Evolutionary conservation across 2,329 filamentous ascomycete species (phyloP).

Genomic region (Aureobasidium sp.): DNA sequence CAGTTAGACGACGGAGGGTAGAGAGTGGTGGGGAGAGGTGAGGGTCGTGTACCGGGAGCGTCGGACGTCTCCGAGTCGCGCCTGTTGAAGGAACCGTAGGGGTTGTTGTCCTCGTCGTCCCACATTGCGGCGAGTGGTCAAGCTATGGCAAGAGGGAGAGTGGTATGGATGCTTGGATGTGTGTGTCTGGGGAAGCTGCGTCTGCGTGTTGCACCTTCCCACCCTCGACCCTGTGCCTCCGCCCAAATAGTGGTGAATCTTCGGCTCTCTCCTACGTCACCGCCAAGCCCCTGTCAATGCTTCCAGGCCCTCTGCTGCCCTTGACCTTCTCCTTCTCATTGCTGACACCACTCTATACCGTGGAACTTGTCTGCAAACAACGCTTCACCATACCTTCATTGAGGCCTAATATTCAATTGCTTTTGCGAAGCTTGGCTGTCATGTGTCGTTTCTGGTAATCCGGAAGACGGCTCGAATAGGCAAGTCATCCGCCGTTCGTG

Average conservation of each 20-base stretch:
- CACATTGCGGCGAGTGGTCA: conserved; percentile 59
- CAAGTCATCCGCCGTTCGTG: background rate
- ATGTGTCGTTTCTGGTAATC: too few relatives aligned
- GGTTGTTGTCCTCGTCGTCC: conserved; percentile 99
- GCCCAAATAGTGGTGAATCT: background rate
- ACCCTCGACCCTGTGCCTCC: background rate
- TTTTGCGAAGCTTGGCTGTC: background rate
- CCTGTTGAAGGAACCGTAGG: conserved; percentile 88
- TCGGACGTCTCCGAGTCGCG: conserved; percentile 71
- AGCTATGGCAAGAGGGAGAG: background rate
- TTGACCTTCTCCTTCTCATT: background rate
- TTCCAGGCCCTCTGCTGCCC: background rate
- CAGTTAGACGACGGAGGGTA: background rate
- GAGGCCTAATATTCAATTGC: background rate
- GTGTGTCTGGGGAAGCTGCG: conserved; percentile 10
- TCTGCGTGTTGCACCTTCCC: background rate
- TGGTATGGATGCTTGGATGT: background rate
- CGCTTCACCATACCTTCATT: too few relatives aligned
- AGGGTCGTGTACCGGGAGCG: conserved; percentile 40
- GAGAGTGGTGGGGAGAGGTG: background rate
- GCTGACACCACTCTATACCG: background rate
- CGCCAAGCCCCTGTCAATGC: background rate
- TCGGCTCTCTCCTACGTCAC: conserved; percentile 10
- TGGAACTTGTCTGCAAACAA: background rate
- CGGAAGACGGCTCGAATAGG: background rate